Base-by-base conservation (phyloP, 768 basidiomycete genomes). In the Tremella mesenterica region DNA sequence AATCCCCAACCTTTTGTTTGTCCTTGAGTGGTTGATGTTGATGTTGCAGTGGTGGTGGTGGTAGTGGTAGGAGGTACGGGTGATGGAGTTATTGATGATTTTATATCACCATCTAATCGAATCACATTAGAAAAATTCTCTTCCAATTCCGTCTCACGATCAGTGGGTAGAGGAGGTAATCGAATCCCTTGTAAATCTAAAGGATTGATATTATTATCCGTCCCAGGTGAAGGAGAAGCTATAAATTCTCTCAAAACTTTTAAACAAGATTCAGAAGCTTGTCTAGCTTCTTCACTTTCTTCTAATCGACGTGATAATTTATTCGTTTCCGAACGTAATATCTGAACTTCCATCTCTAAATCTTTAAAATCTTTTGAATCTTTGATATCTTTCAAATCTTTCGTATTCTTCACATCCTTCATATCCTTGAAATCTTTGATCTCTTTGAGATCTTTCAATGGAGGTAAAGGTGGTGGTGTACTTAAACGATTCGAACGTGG, bases 211-310 rank as follows among this genome's bases (percentile, higher is more conserved):
- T 50, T 23, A 21, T 34, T 26, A 3, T 25, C 52, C 23, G 31
- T 48, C 5, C 29, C 56, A 6, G 52, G 54, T 18, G 34, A 23
- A 13, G 48, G 47, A 18, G 39, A 20, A 9, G 71, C 67, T 45
- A 77, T 74, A 53, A 74, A 96, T 53, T 83, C 84, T 31, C 90
- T 79, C 38, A 97, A 76, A 0, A 85, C 87, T 50, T 81, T 82
- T 59, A 86, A 82, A 68, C 88, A 91, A 0, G 80, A 80, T 60
- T 96, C 90, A 30, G 85, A 87, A 3, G 92, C 92, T 65, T 88
- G 83, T 44, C 83, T 78, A 2, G 87, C 88, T 72, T 96, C 92
- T 56, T 81, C 83, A 0, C 83, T 78, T 65, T 93, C 90, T 33
- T 67, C 76, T 43, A 93, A 74, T 54, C 88, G 85, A 56, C 81